These are phyloP conservation scores for Medicago ruthenica DNA, from an alignment of 306 rosid species.

Conservation along the genomic window DNA sequence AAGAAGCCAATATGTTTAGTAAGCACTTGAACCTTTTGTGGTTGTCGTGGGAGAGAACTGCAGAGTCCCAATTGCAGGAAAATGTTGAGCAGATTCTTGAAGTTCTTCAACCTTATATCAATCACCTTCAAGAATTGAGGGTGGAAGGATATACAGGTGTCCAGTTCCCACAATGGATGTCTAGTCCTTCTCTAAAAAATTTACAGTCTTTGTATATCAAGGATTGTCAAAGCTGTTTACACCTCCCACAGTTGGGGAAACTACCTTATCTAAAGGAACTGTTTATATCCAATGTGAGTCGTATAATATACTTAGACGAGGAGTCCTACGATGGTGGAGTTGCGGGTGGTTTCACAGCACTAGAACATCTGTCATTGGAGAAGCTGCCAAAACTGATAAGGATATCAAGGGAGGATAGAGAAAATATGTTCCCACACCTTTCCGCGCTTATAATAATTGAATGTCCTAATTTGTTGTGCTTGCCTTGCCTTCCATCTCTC, in stretches of 20 bases:
- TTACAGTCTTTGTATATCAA: accelerated
- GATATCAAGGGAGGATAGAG: slow-evolving; percentile 30
- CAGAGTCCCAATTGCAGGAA: slow-evolving; percentile 12
- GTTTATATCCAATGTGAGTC: background rate
- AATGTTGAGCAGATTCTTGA: slow-evolving; percentile 34
- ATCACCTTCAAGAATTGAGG: background rate
- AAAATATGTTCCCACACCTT: slow-evolving; percentile 31
- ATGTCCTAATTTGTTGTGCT: slow-evolving; percentile 29
- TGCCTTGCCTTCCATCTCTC: slow-evolving; percentile 45
- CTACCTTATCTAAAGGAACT: slow-evolving; percentile 18
- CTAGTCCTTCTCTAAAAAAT: slow-evolving; percentile 8
- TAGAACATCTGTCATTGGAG: background rate
- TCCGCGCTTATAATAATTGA: background rate
- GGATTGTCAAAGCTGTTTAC: slow-evolving; percentile 14
- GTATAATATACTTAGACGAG: background rate
- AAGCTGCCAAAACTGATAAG: slow-evolving; percentile 35
- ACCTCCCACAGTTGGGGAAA: slow-evolving; percentile 21
- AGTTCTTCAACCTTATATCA: slow-evolving; percentile 37
- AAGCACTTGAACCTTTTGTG: slow-evolving; percentile 2
- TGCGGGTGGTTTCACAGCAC: slow-evolving; percentile 14
- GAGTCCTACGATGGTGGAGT: slow-evolving; percentile 22
- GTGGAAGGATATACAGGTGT: slow-evolving; percentile 29
- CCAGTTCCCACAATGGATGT: slow-evolving; percentile 40
- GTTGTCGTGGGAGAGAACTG: slow-evolving; percentile 35
- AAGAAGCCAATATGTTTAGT: slow-evolving; percentile 34